Conservation (phyloP, 2,329 filamentous ascomycete species). For the Pleomassaria siparia region DNA sequence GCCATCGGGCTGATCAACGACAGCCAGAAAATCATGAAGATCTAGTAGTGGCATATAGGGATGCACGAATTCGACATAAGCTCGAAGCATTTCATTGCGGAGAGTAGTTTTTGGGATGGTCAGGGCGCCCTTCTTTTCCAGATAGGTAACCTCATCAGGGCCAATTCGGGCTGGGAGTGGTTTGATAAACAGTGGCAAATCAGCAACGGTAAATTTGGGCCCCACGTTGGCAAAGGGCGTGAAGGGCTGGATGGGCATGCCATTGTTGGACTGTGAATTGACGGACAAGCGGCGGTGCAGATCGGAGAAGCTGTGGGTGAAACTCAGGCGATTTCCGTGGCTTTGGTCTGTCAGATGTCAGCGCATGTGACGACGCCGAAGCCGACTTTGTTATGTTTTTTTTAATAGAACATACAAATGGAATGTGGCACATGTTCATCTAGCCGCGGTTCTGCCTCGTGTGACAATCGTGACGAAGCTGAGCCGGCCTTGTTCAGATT, state of each 20-base stretch:
- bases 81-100: conserved; percentile 78
- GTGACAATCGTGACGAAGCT: conserved; percentile 40
- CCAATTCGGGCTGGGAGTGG: conserved; percentile 76
- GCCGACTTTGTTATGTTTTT: neutral
- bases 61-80: conserved; percentile 87
- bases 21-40: conserved; percentile 60
- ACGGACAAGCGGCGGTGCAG: conserved; percentile 50
- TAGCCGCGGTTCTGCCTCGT: conserved; percentile 51
- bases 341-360: conserved; percentile 49
- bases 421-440: conserved; percentile 65
- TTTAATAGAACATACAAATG: conserved; percentile 63
- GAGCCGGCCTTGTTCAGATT: conserved; percentile 21
- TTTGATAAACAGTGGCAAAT: conserved; percentile 71
- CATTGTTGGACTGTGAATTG: conserved; percentile 34
- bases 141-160: conserved; percentile 78
- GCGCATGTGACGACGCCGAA: conserved; percentile 15
- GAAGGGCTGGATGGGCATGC: conserved; percentile 39
- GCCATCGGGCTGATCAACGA: conserved; percentile 68
- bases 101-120: conserved; percentile 69
- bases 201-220: conserved; percentile 47
- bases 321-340: conserved; percentile 46
- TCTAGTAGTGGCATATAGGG: conserved; percentile 90
- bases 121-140: conserved; percentile 81
- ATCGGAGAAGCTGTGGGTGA: conserved; percentile 43
- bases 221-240: conserved; percentile 48